Evolutionary conservation across 2,329 filamentous ascomycete genomes (phyloP).

Genomic region (Aspergillus vadensis): DNA sequence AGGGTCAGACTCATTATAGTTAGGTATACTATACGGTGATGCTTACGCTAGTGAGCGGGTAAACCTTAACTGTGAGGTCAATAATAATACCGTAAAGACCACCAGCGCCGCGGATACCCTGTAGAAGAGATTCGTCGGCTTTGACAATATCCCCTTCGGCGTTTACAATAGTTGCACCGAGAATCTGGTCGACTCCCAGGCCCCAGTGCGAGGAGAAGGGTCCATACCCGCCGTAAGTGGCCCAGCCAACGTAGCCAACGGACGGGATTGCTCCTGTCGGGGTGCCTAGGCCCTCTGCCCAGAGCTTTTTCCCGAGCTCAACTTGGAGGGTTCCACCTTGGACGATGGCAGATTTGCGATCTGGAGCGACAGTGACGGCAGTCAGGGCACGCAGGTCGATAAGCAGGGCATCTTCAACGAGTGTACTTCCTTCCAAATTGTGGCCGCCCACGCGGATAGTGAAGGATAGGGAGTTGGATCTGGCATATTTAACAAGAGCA

Average conservation of each 20-base stretch:
- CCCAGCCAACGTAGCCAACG: slow-evolving; percentile 42
- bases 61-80: neutral
- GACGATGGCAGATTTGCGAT: neutral
- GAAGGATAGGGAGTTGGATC: neutral
- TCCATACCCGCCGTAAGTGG: slow-evolving; percentile 39
- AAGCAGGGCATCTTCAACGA: neutral
- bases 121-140: neutral
- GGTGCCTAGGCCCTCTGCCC: neutral
- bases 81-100: neutral
- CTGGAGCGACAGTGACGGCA: neutral
- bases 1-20: neutral
- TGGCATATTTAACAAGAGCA: neutral
- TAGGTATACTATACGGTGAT: no score
- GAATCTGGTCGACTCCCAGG: slow-evolving; percentile 41
- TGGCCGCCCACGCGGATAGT: neutral
- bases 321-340: neutral
- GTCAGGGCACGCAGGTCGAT: neutral
- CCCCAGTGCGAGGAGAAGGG: slow-evolving; percentile 30
- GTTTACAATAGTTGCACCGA: slow-evolving; percentile 21
- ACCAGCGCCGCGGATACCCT: neutral
- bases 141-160: neutral
- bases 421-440: neutral
- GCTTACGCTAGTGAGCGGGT: neutral
- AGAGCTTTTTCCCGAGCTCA: neutral
- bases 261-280: slow-evolving; percentile 11